Evolutionary conservation across 495 filamentous ascomycete genomes (phyloP), one percentile per base, ranked within the genome.

Genomic region (Aspergillus biplanus): DNA sequence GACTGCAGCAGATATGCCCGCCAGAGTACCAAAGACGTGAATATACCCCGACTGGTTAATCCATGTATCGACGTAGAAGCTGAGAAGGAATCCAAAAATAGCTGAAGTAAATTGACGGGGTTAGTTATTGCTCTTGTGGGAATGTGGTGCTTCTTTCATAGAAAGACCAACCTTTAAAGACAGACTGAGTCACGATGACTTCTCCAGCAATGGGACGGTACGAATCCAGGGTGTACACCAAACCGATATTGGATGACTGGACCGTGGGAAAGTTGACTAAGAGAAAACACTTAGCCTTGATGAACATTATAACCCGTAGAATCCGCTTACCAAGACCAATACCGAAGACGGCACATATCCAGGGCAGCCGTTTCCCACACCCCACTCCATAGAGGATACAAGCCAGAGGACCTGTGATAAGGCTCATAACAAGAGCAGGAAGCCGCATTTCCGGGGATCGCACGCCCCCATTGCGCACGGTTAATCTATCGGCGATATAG

Each of bases 361-460:
- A 54, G 33, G 31, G 52, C 52, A 18, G 33, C 18, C 15, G 27
- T 6, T 33, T 27, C 27, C 31, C 18, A 31, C 31, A 33, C 12
- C 52, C 31, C 8, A 33, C 31, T 6, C 12, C 52, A 54, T 54
- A 54, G 21, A 54, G 6, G 12, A 54, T 7, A 18, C 31, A 33
- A 54, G 52, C 52, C 6, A 54, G 3, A 1, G 52, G 52, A 5
- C 27, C 52, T 6, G 18, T 13, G 33, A 54, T 33, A 3, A 31
- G 18, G 15, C 18, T 31, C 13, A 33, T 8, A n/a, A 54, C 8
- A 5, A 54, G 31, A 47, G 78, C 76, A 0, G 80, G 73, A 11
- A 85, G 74, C 18, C 84, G 75, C 79, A 86, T 85, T 62, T 86
- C 84, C 3, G 84, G 84, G 37, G 83, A 79, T 6, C 82, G 69